These are phyloP conservation scores for Solanum sejunctum DNA, from an alignment of 257 asterid genomes.

Conservation along the genomic window DNA sequence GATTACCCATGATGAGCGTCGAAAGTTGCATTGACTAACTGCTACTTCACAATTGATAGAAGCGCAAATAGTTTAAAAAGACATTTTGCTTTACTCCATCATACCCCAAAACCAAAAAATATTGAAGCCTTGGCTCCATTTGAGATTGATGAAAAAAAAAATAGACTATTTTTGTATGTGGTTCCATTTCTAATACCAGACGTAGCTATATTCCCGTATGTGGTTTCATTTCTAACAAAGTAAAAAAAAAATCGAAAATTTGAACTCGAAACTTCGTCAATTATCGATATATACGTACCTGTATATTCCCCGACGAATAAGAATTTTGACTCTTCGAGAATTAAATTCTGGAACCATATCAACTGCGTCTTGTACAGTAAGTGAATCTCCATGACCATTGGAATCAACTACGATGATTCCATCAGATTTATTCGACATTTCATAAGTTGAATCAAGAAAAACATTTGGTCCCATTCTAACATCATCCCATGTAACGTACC, in stretches of 20 bases:
- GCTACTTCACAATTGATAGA: too few species aligned
- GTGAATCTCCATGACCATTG: conserved; percentile 48
- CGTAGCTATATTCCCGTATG: neutral
- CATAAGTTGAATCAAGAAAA: neutral
- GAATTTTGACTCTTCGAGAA: conserved; percentile 36
- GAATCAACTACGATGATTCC: conserved; percentile 40
- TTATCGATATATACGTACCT: conserved; percentile 13
- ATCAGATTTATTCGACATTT: neutral
- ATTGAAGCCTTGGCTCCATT: too few species aligned
- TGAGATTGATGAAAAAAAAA: too few species aligned
- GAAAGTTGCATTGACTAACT: too few species aligned
- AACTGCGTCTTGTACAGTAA: conserved; percentile 71
- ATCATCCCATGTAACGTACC: conserved; percentile 52
- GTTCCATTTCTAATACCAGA: too few species aligned
- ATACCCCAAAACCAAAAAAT: too few species aligned
- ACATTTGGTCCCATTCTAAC: conserved; percentile 11
- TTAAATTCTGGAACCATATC: conserved; percentile 58
- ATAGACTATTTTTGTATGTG: too few species aligned
- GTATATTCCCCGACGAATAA: conserved; percentile 57
- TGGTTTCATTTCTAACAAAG: neutral
- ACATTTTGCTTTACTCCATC: too few species aligned
- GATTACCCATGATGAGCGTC: too few species aligned
- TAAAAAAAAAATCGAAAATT: neutral
- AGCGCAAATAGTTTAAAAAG: too few species aligned
- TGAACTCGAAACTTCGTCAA: accelerated